Conservation (phyloP, 331 rosid species). For the Spiraea crenata region DNA sequence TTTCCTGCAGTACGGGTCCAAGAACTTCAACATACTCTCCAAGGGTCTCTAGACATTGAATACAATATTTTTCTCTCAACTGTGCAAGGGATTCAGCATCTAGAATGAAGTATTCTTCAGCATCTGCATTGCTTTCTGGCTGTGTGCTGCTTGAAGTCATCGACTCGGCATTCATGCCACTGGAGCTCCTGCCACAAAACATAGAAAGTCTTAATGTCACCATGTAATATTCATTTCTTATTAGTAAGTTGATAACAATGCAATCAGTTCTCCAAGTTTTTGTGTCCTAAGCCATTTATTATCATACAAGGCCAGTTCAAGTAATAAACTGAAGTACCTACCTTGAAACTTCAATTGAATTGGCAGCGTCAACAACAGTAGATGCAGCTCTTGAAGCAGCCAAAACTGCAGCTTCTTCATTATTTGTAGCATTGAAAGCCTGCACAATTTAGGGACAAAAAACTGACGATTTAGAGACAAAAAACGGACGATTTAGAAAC, state of each 20-base stretch:
- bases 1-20: slow-evolving; percentile 95
- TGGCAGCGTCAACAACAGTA: slow-evolving; percentile 88
- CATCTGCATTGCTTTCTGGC: slow-evolving; percentile 53
- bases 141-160: slow-evolving; percentile 40
- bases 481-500: too few species aligned
- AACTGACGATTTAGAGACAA: too few species aligned
- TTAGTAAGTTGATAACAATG: background rate
- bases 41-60: slow-evolving; percentile 89
- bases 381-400: slow-evolving; percentile 91
- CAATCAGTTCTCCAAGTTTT: slow-evolving; percentile 14
- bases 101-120: slow-evolving; percentile 78
- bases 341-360: slow-evolving; percentile 87
- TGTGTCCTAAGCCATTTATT: background rate
- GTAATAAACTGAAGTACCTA: slow-evolving; percentile 26
- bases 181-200: slow-evolving; percentile 61
- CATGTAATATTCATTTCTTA: too few species aligned
- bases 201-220: background rate
- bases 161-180: slow-evolving; percentile 34
- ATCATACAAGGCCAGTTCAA: background rate
- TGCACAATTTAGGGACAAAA: slow-evolving; percentile 35
- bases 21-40: slow-evolving; percentile 99
- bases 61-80: slow-evolving; percentile 88
- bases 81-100: slow-evolving; percentile 64
- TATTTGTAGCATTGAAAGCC: slow-evolving; percentile 62
- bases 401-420: slow-evolving; percentile 79